Percentiles rank a stretch among this genome's conserved stretches.
phyloP scores from a whole-genome alignment of 176 grass and related monocot genomes.

The Musa acuminata region DNA sequence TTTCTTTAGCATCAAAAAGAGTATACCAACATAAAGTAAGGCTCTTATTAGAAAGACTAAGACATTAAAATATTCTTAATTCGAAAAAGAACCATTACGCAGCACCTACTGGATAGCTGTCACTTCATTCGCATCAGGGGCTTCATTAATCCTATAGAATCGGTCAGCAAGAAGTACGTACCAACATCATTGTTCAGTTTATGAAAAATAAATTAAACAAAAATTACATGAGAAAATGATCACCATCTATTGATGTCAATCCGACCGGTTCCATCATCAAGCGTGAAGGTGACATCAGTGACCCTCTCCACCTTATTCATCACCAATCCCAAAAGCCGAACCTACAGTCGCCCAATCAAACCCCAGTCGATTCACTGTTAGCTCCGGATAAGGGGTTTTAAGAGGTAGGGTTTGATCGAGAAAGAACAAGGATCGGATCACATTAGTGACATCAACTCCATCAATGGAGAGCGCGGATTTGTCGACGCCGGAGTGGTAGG shows the following conservation, averaged over 20 bases:
- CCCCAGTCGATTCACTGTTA: conserved; percentile 7
- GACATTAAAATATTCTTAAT: background rate
- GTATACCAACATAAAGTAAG: background rate
- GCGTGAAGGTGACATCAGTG: conserved; percentile 56
- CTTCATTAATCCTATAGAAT: conserved; percentile 41
- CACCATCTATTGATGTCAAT: conserved; percentile 63
- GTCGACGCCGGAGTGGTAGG: conserved; percentile 15
- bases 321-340: conserved; percentile 64
- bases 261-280: conserved; percentile 71
- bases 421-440: background rate
- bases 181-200: background rate
- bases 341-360: conserved; percentile 28
- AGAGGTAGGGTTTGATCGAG: background rate
- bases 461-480: conserved; percentile 35
- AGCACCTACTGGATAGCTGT: conserved; percentile 44
- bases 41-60: background rate
- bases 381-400: background rate
- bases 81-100: background rate
- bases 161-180: conserved; percentile 14
- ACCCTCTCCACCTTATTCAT: conserved; percentile 42
- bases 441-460: conserved; percentile 37
- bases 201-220: conserved; percentile 6
- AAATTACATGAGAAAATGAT: conserved; percentile 3
- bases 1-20: conserved; percentile 36
- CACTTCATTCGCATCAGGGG: conserved; percentile 38